Conservation (phyloP, 441 rosid species). For the Gossypium aridum region DNA sequence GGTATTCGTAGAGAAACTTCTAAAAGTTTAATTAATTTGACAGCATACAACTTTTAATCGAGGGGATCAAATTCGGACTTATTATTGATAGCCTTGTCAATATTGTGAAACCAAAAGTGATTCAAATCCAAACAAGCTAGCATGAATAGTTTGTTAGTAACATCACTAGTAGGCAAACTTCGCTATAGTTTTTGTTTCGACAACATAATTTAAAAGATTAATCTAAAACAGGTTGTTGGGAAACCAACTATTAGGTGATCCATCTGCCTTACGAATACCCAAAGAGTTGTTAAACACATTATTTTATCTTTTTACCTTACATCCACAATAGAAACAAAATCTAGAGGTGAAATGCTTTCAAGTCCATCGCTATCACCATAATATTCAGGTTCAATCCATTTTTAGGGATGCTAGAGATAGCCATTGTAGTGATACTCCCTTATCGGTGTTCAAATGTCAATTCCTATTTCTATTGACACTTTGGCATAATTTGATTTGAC, state of each 20-base stretch:
- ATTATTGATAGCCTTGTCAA: too few species aligned
- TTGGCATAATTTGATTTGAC: too few species aligned
- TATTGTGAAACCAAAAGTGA: too few species aligned
- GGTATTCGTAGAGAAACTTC: too few species aligned
- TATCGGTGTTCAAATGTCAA: slow-evolving; percentile 9
- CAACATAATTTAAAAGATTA: slow-evolving; percentile 46
- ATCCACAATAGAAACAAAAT: slow-evolving; percentile 63
- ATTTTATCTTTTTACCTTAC: slow-evolving; percentile 42
- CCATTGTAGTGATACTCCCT: slow-evolving; percentile 41
- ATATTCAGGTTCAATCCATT: slow-evolving; percentile 65
- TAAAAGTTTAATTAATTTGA: too few species aligned
- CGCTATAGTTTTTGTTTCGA: slow-evolving; percentile 56
- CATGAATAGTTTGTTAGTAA: too few species aligned
- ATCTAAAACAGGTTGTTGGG: slow-evolving; percentile 59
- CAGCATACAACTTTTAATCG: too few species aligned
- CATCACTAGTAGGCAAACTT: slow-evolving; percentile 17
- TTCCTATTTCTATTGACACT: too few species aligned
- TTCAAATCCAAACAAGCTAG: too few species aligned
- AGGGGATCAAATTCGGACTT: too few species aligned
- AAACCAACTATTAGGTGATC: slow-evolving; percentile 56
- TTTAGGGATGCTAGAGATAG: slow-evolving; percentile 47
- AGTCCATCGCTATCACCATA: slow-evolving; percentile 50
- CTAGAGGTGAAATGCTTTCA: slow-evolving; percentile 40
- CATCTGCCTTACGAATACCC: slow-evolving; percentile 61
- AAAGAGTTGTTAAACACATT: slow-evolving; percentile 53